Evolutionary conservation across 169 alveolate genomes (phyloP), one percentile per base, ranked within the genome.

Genomic region (Cryptosporidium parvum): DNA sequence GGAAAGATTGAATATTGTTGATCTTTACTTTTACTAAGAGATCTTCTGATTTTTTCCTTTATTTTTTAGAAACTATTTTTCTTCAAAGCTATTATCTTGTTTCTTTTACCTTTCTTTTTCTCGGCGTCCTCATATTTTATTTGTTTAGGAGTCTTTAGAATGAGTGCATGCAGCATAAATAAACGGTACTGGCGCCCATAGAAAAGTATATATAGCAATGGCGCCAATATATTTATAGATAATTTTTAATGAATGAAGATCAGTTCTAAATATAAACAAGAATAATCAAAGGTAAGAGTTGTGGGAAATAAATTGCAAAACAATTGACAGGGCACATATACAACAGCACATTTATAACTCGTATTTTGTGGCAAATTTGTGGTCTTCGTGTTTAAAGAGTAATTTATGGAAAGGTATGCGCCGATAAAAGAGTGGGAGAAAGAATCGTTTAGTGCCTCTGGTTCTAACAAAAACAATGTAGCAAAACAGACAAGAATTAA

Each of bases 361-460:
- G 18, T 26, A 56, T n/a, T 23, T 56, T 16, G 21, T n/a, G 67
- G 26, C 0, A n/a, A 10, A 21, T 2, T 56, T 0, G 37, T 56
- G 5, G 31, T 16, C 1, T 23, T 56, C 21, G 56, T n/a, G 37
- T 1, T 10, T 21, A 29, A 18, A 18, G 42, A 29, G 14, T 18
- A 29, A 65, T 65, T 33, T 65, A 65, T 65, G 72, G 72, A 65
- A 35, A 65, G 72, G 72, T 65, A 65, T 65, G 72, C 33, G n/a
- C 51, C 72, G 51, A 37, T 31, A 37, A 65, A 37, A 39, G 72
- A 65, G 51, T 65, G 72, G 72, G 72, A 33, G 72, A 65, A 65
- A 37, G 72, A 65, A n/a, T 65, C 72, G 5, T 65, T 65, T 65
- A 29, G 23, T 65, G 72, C 53, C 16, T 65, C 72, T 33, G 51